Evolutionary conservation across 805 yeast species (phyloP), one percentile per base, ranked within the genome.

Genomic region (Starmera dryadoides): DNA sequence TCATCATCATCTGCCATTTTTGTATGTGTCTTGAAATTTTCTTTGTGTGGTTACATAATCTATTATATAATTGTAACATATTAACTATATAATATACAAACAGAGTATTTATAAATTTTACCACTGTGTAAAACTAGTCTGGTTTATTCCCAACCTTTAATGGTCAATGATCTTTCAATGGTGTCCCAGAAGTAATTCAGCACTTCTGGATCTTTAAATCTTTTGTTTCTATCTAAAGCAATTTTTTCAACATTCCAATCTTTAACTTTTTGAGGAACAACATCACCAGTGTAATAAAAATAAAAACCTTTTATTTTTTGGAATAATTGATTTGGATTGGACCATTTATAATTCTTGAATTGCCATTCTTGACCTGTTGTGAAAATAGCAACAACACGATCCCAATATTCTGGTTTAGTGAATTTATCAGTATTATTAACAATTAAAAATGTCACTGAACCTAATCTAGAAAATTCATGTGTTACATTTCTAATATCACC

Each of bases 351-450:
- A 52, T 79, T 77, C 55, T 85, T 77, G 64, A 93, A 86, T 64
- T 93, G 99, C 99, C 99, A 93, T 39, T 81, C 71, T 64, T 93
- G 98, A 11, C 99, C 99, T 10, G 97, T 91, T 15, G 96, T 91
- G 65, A 93, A 82, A 30, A 93, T 85, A 0, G 95, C 97, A 36
- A 91, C 86, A 1, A 93, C 97, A 42, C 98, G 75, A 55, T 87
- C 95, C 99, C 99, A 93, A 63, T 93, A 87, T 59, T 93, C 98
- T 4, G 96, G 95, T 58, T 89, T 91, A 19, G 85, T 81, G 63
- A 84, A 84, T 62, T 80, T 75, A 39, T 88, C 95, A 5, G 88
- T 87, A 41, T 86, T 84, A 56, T 86, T 94, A 25, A 89, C 97
- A 40, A 93, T 83, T 49, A 88, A 69, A 52, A 86, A 82, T 34